phyloP scores from a whole-genome alignment of 73 alveolate genomes.

The Urostyla sp. region DNA sequence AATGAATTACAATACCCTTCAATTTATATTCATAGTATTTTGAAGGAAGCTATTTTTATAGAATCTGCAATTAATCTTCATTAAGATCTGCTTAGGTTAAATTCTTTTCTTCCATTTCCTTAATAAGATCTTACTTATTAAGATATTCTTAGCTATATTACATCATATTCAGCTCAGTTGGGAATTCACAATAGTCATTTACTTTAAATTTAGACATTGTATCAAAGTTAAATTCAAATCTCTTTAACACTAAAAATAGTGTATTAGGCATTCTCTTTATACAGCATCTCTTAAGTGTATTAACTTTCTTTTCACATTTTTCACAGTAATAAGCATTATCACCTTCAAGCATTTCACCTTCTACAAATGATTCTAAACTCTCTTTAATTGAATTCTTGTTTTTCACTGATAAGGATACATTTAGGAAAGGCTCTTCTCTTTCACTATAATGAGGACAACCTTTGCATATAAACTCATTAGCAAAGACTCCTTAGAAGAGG shows the following conservation, averaged over 20 bases:
- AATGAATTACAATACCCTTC: constrained; percentile 94
- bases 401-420: constrained; percentile 88
- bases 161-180: constrained; percentile 85
- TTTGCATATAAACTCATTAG: constrained; percentile 82
- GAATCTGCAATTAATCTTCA: constrained; percentile 33
- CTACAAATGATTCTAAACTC: constrained; percentile 81
- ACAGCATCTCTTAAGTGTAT: constrained; percentile 90
- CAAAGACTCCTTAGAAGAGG: constrained; percentile 88
- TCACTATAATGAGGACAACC: constrained; percentile 89
- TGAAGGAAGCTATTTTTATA: constrained; percentile 68
- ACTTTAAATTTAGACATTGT: constrained; percentile 91
- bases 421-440: constrained; percentile 87
- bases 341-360: constrained; percentile 97
- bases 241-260: constrained; percentile 85
- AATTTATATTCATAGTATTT: constrained; percentile 83
- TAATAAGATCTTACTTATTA: constrained; percentile 56
- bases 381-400: constrained; percentile 78
- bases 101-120: constrained; percentile 68
- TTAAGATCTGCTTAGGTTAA: constrained; percentile 57
- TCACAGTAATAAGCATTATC: constrained; percentile 97
- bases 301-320: constrained; percentile 95
- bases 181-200: constrained; percentile 95
- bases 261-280: constrained; percentile 93
- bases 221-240: constrained; percentile 95
- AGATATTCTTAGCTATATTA: constrained; percentile 73